Percentiles rank a stretch among this genome's conserved stretches.
phyloP scores from a whole-genome alignment of 371 early-diverging fungal species.

The Globomyces sp. region DNA sequence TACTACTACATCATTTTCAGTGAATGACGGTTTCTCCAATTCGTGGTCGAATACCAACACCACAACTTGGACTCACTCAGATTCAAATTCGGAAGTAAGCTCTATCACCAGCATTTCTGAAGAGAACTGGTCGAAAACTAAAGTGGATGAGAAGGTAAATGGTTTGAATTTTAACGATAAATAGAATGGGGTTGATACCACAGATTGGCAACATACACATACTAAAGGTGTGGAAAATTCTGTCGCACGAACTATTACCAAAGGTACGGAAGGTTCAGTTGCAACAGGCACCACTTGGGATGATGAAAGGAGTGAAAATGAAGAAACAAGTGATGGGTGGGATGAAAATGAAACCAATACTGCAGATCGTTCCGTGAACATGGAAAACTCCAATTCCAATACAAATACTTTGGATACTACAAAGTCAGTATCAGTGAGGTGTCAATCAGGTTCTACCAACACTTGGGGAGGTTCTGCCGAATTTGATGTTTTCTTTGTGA shows the following conservation, averaged over 20 bases:
- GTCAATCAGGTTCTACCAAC: no score
- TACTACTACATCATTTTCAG: neutral
- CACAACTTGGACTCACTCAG: neutral
- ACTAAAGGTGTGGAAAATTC: neutral
- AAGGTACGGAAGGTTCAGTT: neutral
- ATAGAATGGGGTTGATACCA: neutral
- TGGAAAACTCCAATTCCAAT: no score
- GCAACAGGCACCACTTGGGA: neutral
- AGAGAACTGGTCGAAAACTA: neutral
- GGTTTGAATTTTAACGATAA: no score
- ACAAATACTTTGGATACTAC: no score
- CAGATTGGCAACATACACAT: neutral
- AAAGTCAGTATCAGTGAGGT: no score
- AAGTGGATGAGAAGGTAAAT: no score
- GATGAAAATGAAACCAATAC: no score
- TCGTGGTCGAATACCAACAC: neutral
- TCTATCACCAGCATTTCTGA: neutral
- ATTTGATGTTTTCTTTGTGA: no score
- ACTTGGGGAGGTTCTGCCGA: no score
- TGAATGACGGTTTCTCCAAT: neutral
- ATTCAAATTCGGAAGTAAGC: neutral
- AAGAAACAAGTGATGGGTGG: no score
- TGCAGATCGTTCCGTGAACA: no score
- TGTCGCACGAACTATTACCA: neutral
- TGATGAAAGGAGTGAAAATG: neutral